phyloP scores from a whole-genome alignment of 2,329 filamentous ascomycete species.

The Lasiodiplodia sp. region DNA sequence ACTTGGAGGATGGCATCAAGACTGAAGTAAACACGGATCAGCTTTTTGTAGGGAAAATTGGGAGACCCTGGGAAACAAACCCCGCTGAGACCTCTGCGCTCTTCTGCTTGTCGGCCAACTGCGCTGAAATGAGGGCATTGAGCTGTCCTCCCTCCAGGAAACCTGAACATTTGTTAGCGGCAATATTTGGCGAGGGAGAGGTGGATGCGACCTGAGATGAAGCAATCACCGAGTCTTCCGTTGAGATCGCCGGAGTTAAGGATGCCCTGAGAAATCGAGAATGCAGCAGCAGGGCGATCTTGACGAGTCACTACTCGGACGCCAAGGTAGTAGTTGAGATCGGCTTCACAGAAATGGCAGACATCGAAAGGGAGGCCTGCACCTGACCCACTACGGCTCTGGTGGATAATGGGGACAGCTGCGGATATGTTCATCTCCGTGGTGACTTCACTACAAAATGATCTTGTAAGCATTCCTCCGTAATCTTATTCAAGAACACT shows the following conservation, averaged over 20 bases:
- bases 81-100: not conserved
- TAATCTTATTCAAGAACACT: not conserved
- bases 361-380: not conserved
- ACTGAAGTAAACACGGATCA: not conserved
- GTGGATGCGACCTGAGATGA: not conserved
- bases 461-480: not conserved
- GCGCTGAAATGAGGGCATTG: not conserved
- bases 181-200: not conserved
- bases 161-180: not conserved
- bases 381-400: not conserved
- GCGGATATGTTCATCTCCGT: not conserved
- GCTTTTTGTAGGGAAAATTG: not conserved
- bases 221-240: not conserved
- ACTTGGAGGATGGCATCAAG: not conserved
- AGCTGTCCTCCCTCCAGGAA: not conserved
- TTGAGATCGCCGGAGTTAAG: not conserved
- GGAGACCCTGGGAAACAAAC: not conserved
- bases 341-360: not conserved
- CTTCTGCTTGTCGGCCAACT: not conserved
- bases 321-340: not conserved
- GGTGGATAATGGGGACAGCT: not conserved
- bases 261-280: not conserved
- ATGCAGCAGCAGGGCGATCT: not conserved
- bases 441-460: not conserved
- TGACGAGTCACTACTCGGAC: not conserved